phyloP scores from a whole-genome alignment of 345 rosid species.

The Murraya paniculata region DNA sequence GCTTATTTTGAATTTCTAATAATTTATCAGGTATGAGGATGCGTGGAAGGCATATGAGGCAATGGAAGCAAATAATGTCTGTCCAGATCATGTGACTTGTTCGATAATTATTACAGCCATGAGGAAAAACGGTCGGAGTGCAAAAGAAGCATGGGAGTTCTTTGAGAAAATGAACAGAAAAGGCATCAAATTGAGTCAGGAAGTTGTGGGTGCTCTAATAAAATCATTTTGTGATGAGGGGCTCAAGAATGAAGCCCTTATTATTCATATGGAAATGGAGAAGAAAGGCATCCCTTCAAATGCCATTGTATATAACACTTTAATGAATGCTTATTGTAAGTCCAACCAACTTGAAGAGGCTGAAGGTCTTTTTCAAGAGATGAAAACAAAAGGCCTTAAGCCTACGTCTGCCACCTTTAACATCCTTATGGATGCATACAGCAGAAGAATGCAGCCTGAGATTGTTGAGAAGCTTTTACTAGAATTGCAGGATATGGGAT shows the following conservation, averaged over 20 bases:
- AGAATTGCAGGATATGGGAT: slow-evolving; percentile 65
- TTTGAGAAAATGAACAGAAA: slow-evolving; percentile 71
- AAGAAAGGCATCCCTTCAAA: slow-evolving; percentile 69
- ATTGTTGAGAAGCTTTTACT: slow-evolving; percentile 58
- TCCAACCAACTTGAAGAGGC: slow-evolving; percentile 73
- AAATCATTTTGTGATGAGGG: slow-evolving; percentile 89
- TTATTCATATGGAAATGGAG: slow-evolving; percentile 82
- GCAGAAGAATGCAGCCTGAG: slow-evolving; percentile 90
- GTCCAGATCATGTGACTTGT: slow-evolving; percentile 71
- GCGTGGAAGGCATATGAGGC: slow-evolving; percentile 62
- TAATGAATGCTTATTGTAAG: slow-evolving; percentile 81
- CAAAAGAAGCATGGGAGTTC: slow-evolving; percentile 78
- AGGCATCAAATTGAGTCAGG: slow-evolving; percentile 73
- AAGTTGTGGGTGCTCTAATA: slow-evolving; percentile 64
- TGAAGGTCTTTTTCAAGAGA: slow-evolving; percentile 78
- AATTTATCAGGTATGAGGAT: slow-evolving; percentile 57
- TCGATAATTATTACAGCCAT: slow-evolving; percentile 68
- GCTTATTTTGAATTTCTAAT: slow-evolving; percentile 12
- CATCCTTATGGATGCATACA: slow-evolving; percentile 80
- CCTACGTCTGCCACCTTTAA: slow-evolving; percentile 63
- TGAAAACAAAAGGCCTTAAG: slow-evolving; percentile 59
- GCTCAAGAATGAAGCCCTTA: slow-evolving; percentile 71
- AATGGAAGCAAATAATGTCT: slow-evolving; percentile 61
- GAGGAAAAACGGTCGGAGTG: slow-evolving; percentile 63
- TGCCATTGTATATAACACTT: slow-evolving; percentile 60